These are phyloP conservation scores for Lentinula sp. DNA, from an alignment of 768 basidiomycete species.

Conservation along the genomic window DNA sequence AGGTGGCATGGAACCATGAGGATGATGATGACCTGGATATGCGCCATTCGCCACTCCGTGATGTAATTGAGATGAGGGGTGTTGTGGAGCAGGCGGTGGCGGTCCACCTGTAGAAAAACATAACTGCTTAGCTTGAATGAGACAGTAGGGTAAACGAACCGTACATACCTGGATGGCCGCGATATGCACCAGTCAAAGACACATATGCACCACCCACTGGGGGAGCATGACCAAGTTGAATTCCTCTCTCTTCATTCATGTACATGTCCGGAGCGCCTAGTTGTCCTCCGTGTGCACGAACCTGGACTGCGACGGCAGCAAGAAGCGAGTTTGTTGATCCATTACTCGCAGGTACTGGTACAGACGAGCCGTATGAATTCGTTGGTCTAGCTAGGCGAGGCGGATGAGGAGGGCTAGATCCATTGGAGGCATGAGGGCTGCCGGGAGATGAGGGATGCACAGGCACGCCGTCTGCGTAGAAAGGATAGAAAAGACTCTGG, in stretches of 20 bases:
- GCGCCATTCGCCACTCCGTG: neutral
- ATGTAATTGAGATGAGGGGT: neutral
- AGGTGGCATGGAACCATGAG: slow-evolving; percentile 1
- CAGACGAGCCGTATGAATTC: neutral
- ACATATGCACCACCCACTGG: neutral
- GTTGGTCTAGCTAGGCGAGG: neutral
- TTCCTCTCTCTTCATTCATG: slow-evolving; percentile 63
- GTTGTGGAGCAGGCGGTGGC: neutral
- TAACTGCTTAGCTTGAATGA: neutral
- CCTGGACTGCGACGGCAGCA: slow-evolving; percentile 51
- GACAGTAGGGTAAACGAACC: neutral
- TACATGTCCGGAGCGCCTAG: slow-evolving; percentile 41
- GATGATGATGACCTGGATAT: neutral
- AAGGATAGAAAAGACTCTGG: slow-evolving; percentile 68
- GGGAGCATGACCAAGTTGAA: neutral
- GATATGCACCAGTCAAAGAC: neutral
- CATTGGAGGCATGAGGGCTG: slow-evolving; percentile 9
- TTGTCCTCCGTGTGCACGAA: slow-evolving; percentile 17
- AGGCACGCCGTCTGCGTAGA: slow-evolving; percentile 50
- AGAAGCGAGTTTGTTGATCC: slow-evolving; percentile 54
- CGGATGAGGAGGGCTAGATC: neutral
- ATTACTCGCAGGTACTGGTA: neutral
- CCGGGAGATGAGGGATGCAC: neutral
- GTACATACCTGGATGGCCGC: neutral
- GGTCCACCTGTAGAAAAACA: neutral